A percentile compares a stretch with the other conserved stretches of the same genome.
Evolutionary conservation across 495 filamentous ascomycete species (phyloP).

Genomic region (Parathielavia hyrcaniae): DNA sequence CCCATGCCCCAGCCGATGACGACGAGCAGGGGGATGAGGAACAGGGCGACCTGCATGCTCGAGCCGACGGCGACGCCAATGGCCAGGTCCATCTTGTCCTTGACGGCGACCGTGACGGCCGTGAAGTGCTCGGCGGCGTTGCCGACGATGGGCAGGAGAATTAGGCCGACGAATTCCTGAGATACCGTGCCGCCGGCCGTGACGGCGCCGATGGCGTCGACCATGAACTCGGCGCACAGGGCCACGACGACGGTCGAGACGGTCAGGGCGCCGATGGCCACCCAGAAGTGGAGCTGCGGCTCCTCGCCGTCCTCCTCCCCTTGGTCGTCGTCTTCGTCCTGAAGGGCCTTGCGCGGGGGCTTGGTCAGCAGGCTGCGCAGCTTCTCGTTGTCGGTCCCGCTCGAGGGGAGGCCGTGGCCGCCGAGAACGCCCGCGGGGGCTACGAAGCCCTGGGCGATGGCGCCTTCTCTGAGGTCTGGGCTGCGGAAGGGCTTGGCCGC

Average conservation of each 20-base stretch:
- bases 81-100: constrained; percentile 87
- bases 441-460: constrained; percentile 54
- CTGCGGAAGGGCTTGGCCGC: constrained; percentile 37
- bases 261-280: constrained; percentile 64
- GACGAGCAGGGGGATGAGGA: constrained; percentile 70
- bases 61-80: constrained; percentile 81
- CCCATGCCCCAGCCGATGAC: constrained; percentile 78
- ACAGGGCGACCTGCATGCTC: constrained; percentile 79
- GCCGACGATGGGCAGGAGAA: constrained; percentile 82
- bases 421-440: constrained; percentile 48
- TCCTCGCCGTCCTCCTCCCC: constrained; percentile 58
- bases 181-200: constrained; percentile 53
- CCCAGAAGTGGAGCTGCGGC: constrained; percentile 61
- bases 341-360: constrained; percentile 7
- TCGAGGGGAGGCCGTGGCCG: constrained; percentile 38
- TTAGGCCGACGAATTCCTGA: constrained; percentile 74
- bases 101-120: constrained; percentile 76
- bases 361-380: constrained; percentile 25
- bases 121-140: constrained; percentile 87
- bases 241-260: constrained; percentile 74
- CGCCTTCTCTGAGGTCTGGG: constrained; percentile 45
- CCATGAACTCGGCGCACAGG: constrained; percentile 87
- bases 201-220: constrained; percentile 66
- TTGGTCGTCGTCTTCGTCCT: constrained; percentile 27
- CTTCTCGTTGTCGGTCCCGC: constrained; percentile 26